phyloP scores from a whole-genome alignment of 73 alveolate species.

The Symbiodinium pilosum region DNA sequence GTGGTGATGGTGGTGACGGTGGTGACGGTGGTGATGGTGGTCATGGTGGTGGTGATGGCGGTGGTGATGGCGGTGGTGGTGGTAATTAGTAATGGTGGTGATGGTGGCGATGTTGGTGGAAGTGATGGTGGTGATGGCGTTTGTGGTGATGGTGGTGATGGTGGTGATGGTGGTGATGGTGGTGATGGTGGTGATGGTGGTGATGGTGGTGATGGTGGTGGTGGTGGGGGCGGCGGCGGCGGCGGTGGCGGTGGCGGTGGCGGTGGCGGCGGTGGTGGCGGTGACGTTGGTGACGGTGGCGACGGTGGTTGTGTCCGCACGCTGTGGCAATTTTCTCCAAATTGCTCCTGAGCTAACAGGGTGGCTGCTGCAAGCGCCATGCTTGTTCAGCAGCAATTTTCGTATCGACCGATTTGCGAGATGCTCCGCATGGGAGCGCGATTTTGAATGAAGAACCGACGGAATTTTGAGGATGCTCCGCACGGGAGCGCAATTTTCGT shows the following conservation, averaged over 20 bases:
- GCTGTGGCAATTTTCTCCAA: too few species aligned
- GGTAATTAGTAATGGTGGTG: neutral
- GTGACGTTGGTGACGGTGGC: neutral
- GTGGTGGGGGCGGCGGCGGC: neutral
- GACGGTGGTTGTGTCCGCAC: neutral
- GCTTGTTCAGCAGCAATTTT: too few species aligned
- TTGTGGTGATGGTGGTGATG: neutral
- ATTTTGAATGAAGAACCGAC: too few species aligned
- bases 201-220: neutral
- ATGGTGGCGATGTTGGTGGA: neutral
- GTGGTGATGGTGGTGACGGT: neutral
- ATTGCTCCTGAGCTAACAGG: too few species aligned
- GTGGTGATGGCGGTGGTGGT: slow-evolving; percentile 3
- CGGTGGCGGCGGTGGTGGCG: neutral
- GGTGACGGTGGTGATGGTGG: slow-evolving; percentile 11
- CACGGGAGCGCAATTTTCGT: too few species aligned
- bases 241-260: neutral
- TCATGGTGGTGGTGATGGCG: neutral
- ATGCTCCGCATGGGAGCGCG: too few species aligned
- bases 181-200: neutral
- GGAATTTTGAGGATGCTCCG: too few species aligned
- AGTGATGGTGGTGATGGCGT: neutral
- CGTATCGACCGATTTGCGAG: too few species aligned
- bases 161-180: neutral
- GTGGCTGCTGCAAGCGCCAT: too few species aligned